Evolutionary conservation across 2,329 filamentous ascomycete species (phyloP).

Genomic region (Stachybotrys echinatus): DNA sequence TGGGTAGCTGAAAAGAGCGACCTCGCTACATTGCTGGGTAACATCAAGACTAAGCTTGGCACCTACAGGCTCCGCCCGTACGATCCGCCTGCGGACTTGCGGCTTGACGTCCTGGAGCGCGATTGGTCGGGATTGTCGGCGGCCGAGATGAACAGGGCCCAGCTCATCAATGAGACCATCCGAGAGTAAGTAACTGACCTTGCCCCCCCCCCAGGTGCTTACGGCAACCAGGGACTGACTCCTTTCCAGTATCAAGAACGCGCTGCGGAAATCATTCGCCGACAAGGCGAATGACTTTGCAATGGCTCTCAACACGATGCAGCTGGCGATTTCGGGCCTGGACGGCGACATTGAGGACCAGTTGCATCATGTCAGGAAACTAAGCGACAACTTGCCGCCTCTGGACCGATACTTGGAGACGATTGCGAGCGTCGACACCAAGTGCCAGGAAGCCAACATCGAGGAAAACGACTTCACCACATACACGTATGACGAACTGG

Average conservation of each 20-base stretch:
- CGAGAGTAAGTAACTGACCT: constrained; percentile 71
- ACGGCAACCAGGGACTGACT: not conserved
- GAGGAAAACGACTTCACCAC: constrained; percentile 99
- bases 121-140: constrained; percentile 78
- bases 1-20: constrained; percentile 99
- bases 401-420: constrained; percentile 88
- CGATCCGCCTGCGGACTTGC: constrained; percentile 79
- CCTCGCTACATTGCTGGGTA: constrained; percentile 84
- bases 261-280: constrained; percentile 84
- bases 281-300: constrained; percentile 99
- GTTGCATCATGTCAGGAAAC: constrained; percentile 75
- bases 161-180: constrained; percentile 96
- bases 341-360: constrained; percentile 97
- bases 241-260: constrained; percentile 76
- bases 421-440: constrained; percentile 78
- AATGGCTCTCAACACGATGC: constrained; percentile 88
- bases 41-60: constrained; percentile 97
- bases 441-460: constrained; percentile 94
- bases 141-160: constrained; percentile 81
- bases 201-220: not conserved
- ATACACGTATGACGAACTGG: constrained; percentile 94
- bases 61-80: constrained; percentile 91
- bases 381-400: constrained; percentile 80
- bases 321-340: constrained; percentile 90
- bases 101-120: constrained; percentile 73